These are phyloP conservation scores for Calocybe gangraenosa DNA, from an alignment of 768 basidiomycete genomes.

Conservation along the genomic window DNA sequence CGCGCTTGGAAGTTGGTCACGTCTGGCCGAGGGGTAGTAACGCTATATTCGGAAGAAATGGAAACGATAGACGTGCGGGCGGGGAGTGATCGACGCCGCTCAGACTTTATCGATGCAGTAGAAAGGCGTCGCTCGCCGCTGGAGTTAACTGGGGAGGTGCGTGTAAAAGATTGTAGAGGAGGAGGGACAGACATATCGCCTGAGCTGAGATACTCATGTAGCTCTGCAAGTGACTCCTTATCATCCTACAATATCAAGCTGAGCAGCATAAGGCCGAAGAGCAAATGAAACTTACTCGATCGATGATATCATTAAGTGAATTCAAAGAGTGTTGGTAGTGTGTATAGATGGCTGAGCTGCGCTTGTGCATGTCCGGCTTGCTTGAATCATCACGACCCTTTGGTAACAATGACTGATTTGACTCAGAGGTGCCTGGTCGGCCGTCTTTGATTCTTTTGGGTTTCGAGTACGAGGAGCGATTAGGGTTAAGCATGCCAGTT, in stretches of 20 bases:
- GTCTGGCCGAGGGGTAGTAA: slow-evolving; percentile 38
- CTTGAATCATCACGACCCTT: slow-evolving; percentile 17
- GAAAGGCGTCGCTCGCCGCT: slow-evolving; percentile 26
- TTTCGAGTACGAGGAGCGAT: slow-evolving; percentile 47
- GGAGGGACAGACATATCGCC: slow-evolving; percentile 17
- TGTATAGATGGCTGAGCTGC: slow-evolving; percentile 53
- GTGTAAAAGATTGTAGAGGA: slow-evolving; percentile 22
- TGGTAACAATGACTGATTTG: slow-evolving; percentile 47
- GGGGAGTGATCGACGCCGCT: slow-evolving; percentile 70
- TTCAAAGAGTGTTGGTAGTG: slow-evolving; percentile 80
- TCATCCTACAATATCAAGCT: slow-evolving; percentile 56
- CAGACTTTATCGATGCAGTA: slow-evolving; percentile 41
- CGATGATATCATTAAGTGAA: slow-evolving; percentile 77
- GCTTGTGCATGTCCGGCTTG: slow-evolving; percentile 10
- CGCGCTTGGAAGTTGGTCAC: slow-evolving; percentile 63
- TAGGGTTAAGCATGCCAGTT: slow-evolving; percentile 36
- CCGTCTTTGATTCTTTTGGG: slow-evolving; percentile 33
- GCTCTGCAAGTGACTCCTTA: slow-evolving; percentile 64
- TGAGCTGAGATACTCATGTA: slow-evolving; percentile 61
- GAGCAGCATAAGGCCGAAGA: slow-evolving; percentile 2
- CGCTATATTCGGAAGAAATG: slow-evolving; percentile 46
- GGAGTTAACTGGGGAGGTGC: not conserved
- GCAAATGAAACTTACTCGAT: slow-evolving; percentile 51
- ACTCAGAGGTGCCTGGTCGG: slow-evolving; percentile 65
- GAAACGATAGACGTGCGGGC: slow-evolving; percentile 58